A percentile compares a stretch with the other conserved stretches of the same genome.
Conservation (phyloP, 441 rosid genomes). For the Rhodomyrtus psidioides region DNA sequence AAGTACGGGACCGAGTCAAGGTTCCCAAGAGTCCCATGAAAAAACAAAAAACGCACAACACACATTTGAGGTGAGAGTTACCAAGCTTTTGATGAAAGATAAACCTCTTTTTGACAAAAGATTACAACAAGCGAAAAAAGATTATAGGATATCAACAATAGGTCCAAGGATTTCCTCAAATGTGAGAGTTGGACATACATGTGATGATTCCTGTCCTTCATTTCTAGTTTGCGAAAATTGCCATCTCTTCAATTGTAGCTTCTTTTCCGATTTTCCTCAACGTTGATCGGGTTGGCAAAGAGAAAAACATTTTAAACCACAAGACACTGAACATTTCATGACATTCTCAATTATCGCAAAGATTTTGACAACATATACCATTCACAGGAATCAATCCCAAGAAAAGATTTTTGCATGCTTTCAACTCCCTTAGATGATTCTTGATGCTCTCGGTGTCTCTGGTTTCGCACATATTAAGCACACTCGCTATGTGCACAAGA, state of each 20-base stretch:
- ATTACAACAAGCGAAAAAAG: neutral
- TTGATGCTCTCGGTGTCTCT: neutral
- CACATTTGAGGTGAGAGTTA: no score
- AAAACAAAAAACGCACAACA: no score
- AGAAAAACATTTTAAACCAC: no score
- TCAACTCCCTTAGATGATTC: neutral
- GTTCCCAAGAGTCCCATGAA: neutral
- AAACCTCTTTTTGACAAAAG: neutral
- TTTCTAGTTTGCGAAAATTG: no score
- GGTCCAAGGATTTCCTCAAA: neutral
- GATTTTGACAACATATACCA: no score
- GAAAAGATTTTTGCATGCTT: no score
- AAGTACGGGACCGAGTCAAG: neutral
- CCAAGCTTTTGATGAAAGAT: neutral
- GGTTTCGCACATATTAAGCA: neutral
- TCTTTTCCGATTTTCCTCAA: neutral
- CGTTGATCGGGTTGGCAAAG: neutral
- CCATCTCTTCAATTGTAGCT: neutral
- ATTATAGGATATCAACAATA: neutral
- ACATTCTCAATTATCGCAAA: no score
- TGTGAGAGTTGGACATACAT: no score
- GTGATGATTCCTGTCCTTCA: no score
- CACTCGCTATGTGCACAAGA: neutral
- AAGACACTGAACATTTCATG: no score
- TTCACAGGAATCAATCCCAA: no score